A percentile compares a stretch with the other conserved stretches of the same genome.
Evolutionary conservation across 2,329 filamentous ascomycete species (phyloP).

Genomic region (Arthrobotrys megalospora): DNA sequence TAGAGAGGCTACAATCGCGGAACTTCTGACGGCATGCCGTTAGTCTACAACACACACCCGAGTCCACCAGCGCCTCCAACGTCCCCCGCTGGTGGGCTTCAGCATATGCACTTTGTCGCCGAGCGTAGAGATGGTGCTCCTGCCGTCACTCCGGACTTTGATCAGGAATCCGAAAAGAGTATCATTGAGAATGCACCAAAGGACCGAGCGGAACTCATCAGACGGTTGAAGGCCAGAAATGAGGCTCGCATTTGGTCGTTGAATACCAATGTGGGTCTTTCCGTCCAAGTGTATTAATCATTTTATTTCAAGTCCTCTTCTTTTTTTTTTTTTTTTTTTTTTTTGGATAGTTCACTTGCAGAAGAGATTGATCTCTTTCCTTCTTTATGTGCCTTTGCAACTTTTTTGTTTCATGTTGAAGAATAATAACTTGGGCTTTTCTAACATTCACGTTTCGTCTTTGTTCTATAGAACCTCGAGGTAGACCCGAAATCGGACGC

Average conservation of each 20-base stretch:
- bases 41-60: conserved; percentile 60
- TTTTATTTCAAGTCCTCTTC: conserved; percentile 25
- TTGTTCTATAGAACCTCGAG: conserved; percentile 64
- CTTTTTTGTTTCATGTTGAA: neutral
- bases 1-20: conserved; percentile 60
- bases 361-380: too few species aligned
- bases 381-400: conserved; percentile 37
- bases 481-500: conserved; percentile 62
- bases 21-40: conserved; percentile 60
- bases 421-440: conserved; percentile 11
- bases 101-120: conserved; percentile 49
- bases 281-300: conserved; percentile 53
- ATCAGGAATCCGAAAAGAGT: conserved; percentile 10
- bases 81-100: conserved; percentile 31
- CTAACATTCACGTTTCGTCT: conserved; percentile 31
- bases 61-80: conserved; percentile 50
- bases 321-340: conserved; percentile 19
- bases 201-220: conserved; percentile 84
- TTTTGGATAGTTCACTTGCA: conserved; percentile 59
- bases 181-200: conserved; percentile 47
- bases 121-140: conserved; percentile 36
- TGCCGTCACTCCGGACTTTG: conserved; percentile 46
- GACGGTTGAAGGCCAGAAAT: conserved; percentile 80
- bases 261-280: conserved; percentile 72
- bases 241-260: conserved; percentile 83